A percentile compares a stretch with the other conserved stretches of the same genome.
phyloP scores from a whole-genome alignment of 73 alveolate genomes.

The Tetrahymena elliotti region DNA sequence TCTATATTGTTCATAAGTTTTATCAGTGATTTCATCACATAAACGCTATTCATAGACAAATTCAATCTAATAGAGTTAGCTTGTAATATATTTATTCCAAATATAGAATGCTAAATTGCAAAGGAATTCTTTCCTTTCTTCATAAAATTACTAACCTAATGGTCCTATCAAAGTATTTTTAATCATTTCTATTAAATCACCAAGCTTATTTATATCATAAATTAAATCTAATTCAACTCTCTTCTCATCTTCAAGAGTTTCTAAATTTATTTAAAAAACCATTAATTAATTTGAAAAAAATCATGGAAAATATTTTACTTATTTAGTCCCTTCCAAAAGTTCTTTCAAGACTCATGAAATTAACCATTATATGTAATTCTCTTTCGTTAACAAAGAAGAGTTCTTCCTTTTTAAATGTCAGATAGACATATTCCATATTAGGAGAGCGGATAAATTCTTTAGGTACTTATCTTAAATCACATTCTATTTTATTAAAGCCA shows the following conservation, averaged over 20 bases:
- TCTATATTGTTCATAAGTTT: conserved; percentile 39
- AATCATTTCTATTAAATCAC: conserved; percentile 43
- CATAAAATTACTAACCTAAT: conserved; percentile 48
- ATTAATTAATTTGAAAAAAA: conserved; percentile 19
- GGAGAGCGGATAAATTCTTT: conserved; percentile 74
- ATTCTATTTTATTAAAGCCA: conserved; percentile 77
- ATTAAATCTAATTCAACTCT: conserved; percentile 22
- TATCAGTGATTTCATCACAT: conserved; percentile 36
- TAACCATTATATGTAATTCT: conserved; percentile 77
- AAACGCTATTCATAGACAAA: conserved; percentile 40
- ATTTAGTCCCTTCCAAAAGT: conserved; percentile 22
- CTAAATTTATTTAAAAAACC: not conserved
- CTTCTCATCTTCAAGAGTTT: conserved; percentile 18
- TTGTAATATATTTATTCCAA: conserved; percentile 46
- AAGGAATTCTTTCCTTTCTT: conserved; percentile 53
- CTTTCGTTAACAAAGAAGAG: conserved; percentile 78
- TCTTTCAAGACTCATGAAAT: conserved; percentile 77
- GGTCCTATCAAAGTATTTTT: conserved; percentile 66
- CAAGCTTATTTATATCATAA: conserved; percentile 49
- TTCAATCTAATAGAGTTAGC: conserved; percentile 47
- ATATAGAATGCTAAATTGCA: conserved; percentile 37
- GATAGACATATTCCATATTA: conserved; percentile 78
- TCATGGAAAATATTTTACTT: conserved; percentile 26
- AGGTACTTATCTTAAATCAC: conserved; percentile 68
- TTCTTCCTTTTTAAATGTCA: conserved; percentile 85